Conservation (phyloP, 192 early-diverging fungal genomes). For the Umbelopsis sp. region DNA sequence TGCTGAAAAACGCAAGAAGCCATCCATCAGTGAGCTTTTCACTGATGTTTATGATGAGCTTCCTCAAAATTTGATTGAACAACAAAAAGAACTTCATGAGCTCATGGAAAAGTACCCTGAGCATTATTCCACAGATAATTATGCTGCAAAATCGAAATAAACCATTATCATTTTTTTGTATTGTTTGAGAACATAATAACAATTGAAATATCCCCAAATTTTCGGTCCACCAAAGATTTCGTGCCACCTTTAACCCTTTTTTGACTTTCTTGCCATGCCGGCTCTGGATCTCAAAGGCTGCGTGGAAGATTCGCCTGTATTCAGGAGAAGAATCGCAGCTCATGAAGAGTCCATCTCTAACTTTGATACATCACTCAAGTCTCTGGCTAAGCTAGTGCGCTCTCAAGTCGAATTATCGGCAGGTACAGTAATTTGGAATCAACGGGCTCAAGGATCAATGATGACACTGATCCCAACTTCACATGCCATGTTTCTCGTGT, state of each 20-base stretch:
- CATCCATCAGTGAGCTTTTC: conserved; percentile 81
- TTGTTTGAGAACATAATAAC: no score
- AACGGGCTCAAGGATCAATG: no score
- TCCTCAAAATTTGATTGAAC: conserved; percentile 74
- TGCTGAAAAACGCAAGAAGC: conserved; percentile 90
- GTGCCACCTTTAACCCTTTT: neutral
- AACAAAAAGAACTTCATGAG: conserved; percentile 77
- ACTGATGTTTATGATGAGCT: conserved; percentile 93
- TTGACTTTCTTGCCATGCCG: conserved; percentile 42
- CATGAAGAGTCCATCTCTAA: conserved; percentile 56
- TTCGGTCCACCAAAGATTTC: neutral
- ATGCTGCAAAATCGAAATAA: conserved; percentile 13
- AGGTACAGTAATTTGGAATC: conserved; percentile 37
- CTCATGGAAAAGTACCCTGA: conserved; percentile 86
- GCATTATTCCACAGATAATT: conserved; percentile 61
- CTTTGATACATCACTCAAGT: conserved; percentile 54
- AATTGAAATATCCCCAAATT: neutral
- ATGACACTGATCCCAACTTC: no score
- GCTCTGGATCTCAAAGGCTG: conserved; percentile 56
- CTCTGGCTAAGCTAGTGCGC: conserved; percentile 55
- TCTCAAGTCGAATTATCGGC: conserved; percentile 54
- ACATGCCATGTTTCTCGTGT: neutral
- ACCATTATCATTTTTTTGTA: neutral
- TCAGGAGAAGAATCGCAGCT: conserved; percentile 52
- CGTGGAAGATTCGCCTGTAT: conserved; percentile 60